Conservation (phyloP, 1,284 basidiomycete genomes). For the Apiotrichum domesticum region DNA sequence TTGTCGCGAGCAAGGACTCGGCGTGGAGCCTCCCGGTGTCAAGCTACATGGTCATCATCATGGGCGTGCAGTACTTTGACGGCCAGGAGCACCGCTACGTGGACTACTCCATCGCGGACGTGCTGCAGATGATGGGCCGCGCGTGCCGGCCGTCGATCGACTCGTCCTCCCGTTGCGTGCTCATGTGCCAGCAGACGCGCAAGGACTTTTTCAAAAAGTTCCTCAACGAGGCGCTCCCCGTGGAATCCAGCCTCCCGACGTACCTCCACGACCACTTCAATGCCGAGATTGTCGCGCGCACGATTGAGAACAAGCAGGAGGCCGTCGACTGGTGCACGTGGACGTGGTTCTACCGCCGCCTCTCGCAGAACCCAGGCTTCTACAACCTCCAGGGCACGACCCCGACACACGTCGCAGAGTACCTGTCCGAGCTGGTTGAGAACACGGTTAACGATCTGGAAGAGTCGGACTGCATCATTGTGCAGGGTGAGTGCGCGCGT, state of each 20-base stretch:
- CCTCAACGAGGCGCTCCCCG: slow-evolving; percentile 91
- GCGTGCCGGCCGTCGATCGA: slow-evolving; percentile 85
- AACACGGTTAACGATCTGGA: slow-evolving; percentile 85
- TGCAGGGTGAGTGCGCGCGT: slow-evolving; percentile 57
- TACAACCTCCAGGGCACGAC: slow-evolving; percentile 91
- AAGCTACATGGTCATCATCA: slow-evolving; percentile 95
- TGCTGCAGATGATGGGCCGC: slow-evolving; percentile 97
- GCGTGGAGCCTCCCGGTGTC: slow-evolving; percentile 92
- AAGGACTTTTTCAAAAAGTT: slow-evolving; percentile 99
- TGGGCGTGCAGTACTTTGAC: slow-evolving; percentile 95
- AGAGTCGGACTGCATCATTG: slow-evolving; percentile 88
- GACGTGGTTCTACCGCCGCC: slow-evolving; percentile 76
- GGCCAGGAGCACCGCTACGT: slow-evolving; percentile 95
- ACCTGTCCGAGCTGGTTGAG: slow-evolving; percentile 93
- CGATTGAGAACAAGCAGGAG: slow-evolving; percentile 97
- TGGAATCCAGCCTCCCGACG: slow-evolving; percentile 86
- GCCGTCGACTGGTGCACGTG: slow-evolving; percentile 65
- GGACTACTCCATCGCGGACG: slow-evolving; percentile 95
- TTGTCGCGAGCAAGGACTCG: slow-evolving; percentile 91
- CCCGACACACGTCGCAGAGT: slow-evolving; percentile 87
- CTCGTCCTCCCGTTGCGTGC: slow-evolving; percentile 78
- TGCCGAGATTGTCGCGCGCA: slow-evolving; percentile 96
- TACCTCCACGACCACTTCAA: slow-evolving; percentile 95
- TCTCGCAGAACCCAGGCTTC: slow-evolving; percentile 83
- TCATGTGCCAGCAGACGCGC: slow-evolving; percentile 94